Evolutionary conservation across 2,329 filamentous ascomycete genomes (phyloP).

Genomic region (Fusarium miscanthi): DNA sequence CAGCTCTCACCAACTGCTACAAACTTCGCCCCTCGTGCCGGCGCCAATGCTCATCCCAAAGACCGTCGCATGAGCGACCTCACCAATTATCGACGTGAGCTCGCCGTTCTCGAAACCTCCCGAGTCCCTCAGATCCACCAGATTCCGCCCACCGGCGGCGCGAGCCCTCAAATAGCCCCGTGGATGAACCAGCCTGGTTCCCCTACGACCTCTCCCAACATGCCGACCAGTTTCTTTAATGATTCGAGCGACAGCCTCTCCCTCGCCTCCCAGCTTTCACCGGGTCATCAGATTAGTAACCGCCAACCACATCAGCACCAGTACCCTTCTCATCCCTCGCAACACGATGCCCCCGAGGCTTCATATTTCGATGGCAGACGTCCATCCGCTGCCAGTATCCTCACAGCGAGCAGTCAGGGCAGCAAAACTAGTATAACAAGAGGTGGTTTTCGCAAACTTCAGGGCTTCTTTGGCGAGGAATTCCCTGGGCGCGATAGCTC

Average conservation of each 20-base stretch:
- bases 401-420: constrained; percentile 83
- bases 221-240: constrained; percentile 74
- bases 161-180: constrained; percentile 65
- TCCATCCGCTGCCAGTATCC: constrained; percentile 86
- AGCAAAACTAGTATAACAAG: constrained; percentile 79
- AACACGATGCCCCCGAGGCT: constrained; percentile 70
- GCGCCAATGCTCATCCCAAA: constrained; percentile 56
- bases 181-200: constrained; percentile 64
- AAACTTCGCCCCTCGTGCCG: constrained; percentile 56
- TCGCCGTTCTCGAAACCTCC: constrained; percentile 73
- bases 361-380: constrained; percentile 79
- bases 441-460: constrained; percentile 82
- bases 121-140: constrained; percentile 70
- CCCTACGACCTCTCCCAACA: constrained; percentile 51
- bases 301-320: constrained; percentile 53
- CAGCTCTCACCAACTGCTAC: constrained; percentile 64
- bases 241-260: constrained; percentile 79
- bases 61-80: constrained; percentile 71
- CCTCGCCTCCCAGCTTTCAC: constrained; percentile 73
- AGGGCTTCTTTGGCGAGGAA: constrained; percentile 94
- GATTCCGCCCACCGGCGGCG: constrained; percentile 61
- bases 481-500: constrained; percentile 79
- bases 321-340: constrained; percentile 19
- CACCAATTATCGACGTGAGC: constrained; percentile 77
- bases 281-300: constrained; percentile 65